phyloP scores from a whole-genome alignment of 164 flowering plant species.

The Euptelea pleiosperma region DNA sequence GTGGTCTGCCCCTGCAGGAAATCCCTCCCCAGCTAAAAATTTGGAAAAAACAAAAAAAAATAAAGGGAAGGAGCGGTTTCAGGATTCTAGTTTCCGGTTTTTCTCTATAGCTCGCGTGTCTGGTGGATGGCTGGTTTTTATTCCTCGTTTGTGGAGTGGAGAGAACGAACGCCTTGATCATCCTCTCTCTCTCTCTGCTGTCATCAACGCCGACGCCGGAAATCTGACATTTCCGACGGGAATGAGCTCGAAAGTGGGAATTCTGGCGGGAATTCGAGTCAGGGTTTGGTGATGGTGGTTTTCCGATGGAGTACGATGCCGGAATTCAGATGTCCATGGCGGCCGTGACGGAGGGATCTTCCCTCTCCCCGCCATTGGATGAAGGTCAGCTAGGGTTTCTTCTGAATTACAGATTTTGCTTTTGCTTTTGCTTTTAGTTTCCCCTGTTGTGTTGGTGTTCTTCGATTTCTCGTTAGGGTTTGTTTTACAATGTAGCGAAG shows the following conservation, averaged over 20 bases:
- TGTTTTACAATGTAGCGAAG: constrained; percentile 8
- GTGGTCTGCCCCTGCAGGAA: too few species aligned
- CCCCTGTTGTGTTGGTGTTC: not conserved
- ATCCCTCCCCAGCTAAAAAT: too few species aligned
- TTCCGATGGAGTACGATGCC: constrained; percentile 44
- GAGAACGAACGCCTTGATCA: constrained; percentile 26
- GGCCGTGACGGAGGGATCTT: constrained; percentile 41
- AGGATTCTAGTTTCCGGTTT: too few species aligned
- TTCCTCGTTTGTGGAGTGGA: constrained; percentile 49
- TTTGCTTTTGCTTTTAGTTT: not conserved
- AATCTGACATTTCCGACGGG: not conserved
- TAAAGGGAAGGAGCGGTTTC: too few species aligned
- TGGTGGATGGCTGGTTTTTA: constrained; percentile 34
- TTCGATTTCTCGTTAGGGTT: constrained; percentile 4
- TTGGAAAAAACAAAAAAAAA: too few species aligned
- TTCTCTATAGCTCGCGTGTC: too few species aligned
- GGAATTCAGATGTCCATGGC: constrained; percentile 49
- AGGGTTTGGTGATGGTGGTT: constrained; percentile 23
- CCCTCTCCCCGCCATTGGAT: constrained; percentile 41
- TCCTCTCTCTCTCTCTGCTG: constrained; percentile 11
- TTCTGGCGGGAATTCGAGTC: constrained; percentile 10
- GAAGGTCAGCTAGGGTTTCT: constrained; percentile 32
- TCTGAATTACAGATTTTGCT: not conserved
- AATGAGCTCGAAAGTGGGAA: constrained; percentile 16
- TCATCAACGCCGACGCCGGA: constrained; percentile 12